These are phyloP conservation scores for Podospora pseudoanserina DNA, from an alignment of 495 filamentous ascomycete genomes.

Conservation along the genomic window DNA sequence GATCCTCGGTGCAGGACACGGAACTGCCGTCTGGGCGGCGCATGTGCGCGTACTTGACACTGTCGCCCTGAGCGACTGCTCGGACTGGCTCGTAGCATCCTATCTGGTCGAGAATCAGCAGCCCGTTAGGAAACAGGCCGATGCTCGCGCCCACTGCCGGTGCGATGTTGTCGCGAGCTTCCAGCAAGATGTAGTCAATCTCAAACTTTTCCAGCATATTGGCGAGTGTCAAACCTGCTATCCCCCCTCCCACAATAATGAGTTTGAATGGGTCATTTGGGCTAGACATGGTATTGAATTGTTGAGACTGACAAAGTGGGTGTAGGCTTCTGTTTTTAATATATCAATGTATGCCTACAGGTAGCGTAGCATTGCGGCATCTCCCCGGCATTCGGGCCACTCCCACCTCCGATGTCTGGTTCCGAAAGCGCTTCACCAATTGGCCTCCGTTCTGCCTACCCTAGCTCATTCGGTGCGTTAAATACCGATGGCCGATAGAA, in stretches of 20 bases:
- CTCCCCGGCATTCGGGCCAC: too few relatives aligned
- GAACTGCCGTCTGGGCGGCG: not conserved
- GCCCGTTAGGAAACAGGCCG: conserved; percentile 29
- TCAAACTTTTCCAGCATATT: conserved; percentile 19
- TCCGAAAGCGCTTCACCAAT: too few relatives aligned
- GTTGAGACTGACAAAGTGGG: too few relatives aligned
- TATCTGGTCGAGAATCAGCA: conserved; percentile 30
- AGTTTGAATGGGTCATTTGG: conserved; percentile 4
- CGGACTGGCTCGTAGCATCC: conserved; percentile 19
- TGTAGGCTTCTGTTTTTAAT: too few relatives aligned
- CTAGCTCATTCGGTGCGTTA: too few relatives aligned
- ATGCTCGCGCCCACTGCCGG: conserved; percentile 29
- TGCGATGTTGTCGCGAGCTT: conserved; percentile 23
- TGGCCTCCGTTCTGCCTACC: too few relatives aligned
- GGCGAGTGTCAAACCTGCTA: conserved; percentile 28
- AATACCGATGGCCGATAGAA: too few relatives aligned
- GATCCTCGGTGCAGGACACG: not conserved
- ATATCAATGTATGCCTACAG: too few relatives aligned
- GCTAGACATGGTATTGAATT: too few relatives aligned
- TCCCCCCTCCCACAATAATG: conserved; percentile 27
- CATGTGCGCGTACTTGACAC: not conserved
- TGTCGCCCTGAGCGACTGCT: not conserved
- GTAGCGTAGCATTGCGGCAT: too few relatives aligned
- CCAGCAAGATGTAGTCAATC: conserved; percentile 23
- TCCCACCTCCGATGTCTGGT: too few relatives aligned